Percentiles rank a stretch among this genome's conserved stretches.
These are phyloP conservation scores for Colletotrichum shisoi DNA, from an alignment of 2,329 filamentous ascomycete species.

Conservation along the genomic window DNA sequence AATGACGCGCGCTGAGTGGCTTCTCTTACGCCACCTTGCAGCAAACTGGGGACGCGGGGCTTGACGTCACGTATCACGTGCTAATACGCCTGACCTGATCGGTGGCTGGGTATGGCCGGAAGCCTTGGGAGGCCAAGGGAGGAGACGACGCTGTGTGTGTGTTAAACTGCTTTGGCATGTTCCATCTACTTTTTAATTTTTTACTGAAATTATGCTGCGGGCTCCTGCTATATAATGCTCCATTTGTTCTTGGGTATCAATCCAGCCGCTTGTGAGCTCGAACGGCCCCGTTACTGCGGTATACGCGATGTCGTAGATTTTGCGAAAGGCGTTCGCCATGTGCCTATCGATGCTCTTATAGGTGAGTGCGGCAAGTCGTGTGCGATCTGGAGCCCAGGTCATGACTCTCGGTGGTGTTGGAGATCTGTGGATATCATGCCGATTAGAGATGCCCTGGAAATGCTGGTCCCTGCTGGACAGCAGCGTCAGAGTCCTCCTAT, in stretches of 20 bases:
- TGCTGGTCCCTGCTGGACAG: neutral
- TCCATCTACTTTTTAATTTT: neutral
- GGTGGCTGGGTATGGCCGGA: neutral
- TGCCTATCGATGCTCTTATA: neutral
- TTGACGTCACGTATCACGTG: slow-evolving; percentile 38
- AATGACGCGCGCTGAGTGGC: slow-evolving; percentile 4
- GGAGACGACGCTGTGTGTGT: neutral
- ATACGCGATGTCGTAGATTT: neutral
- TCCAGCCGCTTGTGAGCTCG: neutral
- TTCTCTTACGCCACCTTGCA: slow-evolving; percentile 21
- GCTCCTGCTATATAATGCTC: neutral
- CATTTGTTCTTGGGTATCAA: slow-evolving; percentile 26
- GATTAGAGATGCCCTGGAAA: too few species aligned
- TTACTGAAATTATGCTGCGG: neutral
- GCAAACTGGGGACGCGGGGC: slow-evolving; percentile 16
- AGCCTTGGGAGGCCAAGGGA: too few species aligned
- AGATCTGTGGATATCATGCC: neutral
- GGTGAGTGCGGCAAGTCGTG: neutral
- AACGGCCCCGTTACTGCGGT: neutral
- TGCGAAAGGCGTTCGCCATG: neutral
- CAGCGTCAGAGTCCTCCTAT: neutral
- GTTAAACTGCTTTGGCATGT: neutral
- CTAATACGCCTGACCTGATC: slow-evolving; percentile 22
- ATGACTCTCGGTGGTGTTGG: neutral
- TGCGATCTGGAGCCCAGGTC: neutral